Percentiles rank a stretch among this genome's conserved stretches.
phyloP scores from a whole-genome alignment of 2,329 filamentous ascomycete genomes.

The Mycosphaerella sp. region DNA sequence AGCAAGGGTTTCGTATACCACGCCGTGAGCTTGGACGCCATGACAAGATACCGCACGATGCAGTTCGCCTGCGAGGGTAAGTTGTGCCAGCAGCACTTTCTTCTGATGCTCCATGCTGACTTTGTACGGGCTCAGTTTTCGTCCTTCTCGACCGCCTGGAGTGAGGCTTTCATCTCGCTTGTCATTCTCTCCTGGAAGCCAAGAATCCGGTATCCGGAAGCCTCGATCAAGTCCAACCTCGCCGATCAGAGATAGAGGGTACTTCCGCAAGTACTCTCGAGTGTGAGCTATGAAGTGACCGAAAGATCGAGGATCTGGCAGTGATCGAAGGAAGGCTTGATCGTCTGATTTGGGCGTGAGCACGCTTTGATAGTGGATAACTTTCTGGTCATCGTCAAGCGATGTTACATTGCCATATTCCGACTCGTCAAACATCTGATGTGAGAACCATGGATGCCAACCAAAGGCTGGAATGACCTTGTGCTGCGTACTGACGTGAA shows the following conservation, averaged over 20 bases:
- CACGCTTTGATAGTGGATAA: conserved; percentile 60
- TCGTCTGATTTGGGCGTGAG: conserved; percentile 53
- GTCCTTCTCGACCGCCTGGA: conserved; percentile 64
- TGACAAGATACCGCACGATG: conserved; percentile 62
- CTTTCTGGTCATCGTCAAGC: conserved; percentile 42
- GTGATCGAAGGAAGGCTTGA: conserved; percentile 42
- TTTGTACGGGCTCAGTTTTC: conserved; percentile 59
- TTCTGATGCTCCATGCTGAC: conserved; percentile 65
- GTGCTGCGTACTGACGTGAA: conserved; percentile 28
- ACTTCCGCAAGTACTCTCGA: conserved; percentile 47
- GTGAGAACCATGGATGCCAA: conserved; percentile 82
- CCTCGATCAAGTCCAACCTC: conserved; percentile 73
- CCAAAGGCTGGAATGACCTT: conserved; percentile 68
- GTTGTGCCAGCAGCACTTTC: conserved; percentile 58
- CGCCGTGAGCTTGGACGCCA: conserved; percentile 69
- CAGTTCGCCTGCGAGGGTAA: conserved; percentile 64
- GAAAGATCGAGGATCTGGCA: conserved; percentile 58
- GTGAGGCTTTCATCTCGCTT: conserved; percentile 51
- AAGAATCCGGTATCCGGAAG: conserved; percentile 64
- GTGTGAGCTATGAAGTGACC: conserved; percentile 55
- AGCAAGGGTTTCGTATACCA: conserved; percentile 59
- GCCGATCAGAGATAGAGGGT: conserved; percentile 63
- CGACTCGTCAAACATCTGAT: conserved; percentile 63
- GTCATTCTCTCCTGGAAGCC: conserved; percentile 40
- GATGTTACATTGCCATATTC: conserved; percentile 29